Conservation (phyloP, 2,329 filamentous ascomycete genomes). For the Ustilaginoidea virens region DNA sequence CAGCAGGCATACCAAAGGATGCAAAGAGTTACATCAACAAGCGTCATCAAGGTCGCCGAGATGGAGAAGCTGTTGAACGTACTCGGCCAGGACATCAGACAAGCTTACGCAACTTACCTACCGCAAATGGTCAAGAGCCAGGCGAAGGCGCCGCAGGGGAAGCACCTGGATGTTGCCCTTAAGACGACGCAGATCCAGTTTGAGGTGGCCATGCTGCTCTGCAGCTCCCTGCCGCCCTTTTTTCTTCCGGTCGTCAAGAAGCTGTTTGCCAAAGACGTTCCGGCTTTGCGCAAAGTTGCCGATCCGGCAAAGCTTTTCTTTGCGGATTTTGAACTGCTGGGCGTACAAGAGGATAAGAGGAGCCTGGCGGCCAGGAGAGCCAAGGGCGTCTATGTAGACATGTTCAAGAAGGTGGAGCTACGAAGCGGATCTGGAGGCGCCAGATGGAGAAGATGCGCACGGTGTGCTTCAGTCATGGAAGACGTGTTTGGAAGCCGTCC, state of each 20-base stretch:
- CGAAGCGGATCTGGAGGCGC: slow-evolving; percentile 9
- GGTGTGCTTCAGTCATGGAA: slow-evolving; percentile 52
- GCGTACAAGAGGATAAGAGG: slow-evolving; percentile 41
- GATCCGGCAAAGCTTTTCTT: slow-evolving; percentile 58
- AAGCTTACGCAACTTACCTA: slow-evolving; percentile 31
- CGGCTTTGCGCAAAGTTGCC: slow-evolving; percentile 39
- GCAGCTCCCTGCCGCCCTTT: slow-evolving; percentile 25
- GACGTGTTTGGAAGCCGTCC: slow-evolving; percentile 33
- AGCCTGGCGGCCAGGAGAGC: slow-evolving; percentile 25
- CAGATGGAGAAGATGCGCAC: slow-evolving; percentile 27
- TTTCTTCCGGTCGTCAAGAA: slow-evolving; percentile 46
- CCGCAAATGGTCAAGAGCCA: slow-evolving; percentile 30
- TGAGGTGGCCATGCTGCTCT: slow-evolving; percentile 38
- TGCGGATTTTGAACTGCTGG: slow-evolving; percentile 54
- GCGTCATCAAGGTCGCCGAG: slow-evolving; percentile 41
- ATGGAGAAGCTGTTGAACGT: slow-evolving; percentile 45
- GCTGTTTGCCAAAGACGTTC: slow-evolving; percentile 44
- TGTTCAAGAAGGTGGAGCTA: slow-evolving; percentile 45
- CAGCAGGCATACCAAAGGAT: slow-evolving; percentile 41
- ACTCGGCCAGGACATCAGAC: slow-evolving; percentile 33
- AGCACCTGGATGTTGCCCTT: slow-evolving; percentile 26
- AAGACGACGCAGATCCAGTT: slow-evolving; percentile 31
- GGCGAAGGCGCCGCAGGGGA: slow-evolving; percentile 25
- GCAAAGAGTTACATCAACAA: slow-evolving; percentile 31
- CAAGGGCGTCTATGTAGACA: slow-evolving; percentile 29